These are phyloP conservation scores for Stephania cephalantha DNA, from an alignment of 164 flowering plant species.

Conservation along the genomic window DNA sequence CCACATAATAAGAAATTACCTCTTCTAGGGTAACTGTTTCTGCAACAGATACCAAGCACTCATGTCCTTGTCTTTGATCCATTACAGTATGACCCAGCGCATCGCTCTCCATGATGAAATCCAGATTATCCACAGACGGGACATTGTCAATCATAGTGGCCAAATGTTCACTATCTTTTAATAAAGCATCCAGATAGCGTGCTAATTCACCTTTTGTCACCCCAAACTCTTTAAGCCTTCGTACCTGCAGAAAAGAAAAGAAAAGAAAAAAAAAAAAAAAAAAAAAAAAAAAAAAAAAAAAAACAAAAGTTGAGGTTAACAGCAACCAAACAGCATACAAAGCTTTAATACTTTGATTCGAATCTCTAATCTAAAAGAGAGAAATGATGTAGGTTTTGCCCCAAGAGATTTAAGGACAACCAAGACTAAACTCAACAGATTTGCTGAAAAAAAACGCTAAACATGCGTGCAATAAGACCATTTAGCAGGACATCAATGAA, in stretches of 20 bases:
- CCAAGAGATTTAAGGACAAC: background rate
- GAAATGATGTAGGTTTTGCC: background rate
- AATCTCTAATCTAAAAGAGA: background rate
- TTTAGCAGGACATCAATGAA: background rate
- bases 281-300: no score
- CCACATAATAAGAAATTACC: constrained; percentile 32
- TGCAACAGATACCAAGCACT: constrained; percentile 78
- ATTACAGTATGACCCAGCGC: constrained; percentile 95
- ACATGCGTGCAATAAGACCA: background rate
- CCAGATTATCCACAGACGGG: constrained; percentile 93
- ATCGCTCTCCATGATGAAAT: constrained; percentile 97
- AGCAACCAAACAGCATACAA: background rate
- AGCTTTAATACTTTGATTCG: background rate
- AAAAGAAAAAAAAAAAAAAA: no score
- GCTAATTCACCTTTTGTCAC: constrained; percentile 95
- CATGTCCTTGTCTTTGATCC: constrained; percentile 98
- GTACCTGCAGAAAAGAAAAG: constrained; percentile 43
- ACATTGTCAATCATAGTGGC: constrained; percentile 98
- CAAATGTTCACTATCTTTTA: constrained; percentile 97
- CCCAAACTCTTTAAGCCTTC: constrained; percentile 97
- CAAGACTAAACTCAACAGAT: background rate
- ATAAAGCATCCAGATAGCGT: constrained; percentile 89
- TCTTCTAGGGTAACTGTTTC: constrained; percentile 94
- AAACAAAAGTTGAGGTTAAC: no score
- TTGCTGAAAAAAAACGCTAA: background rate